phyloP scores from a whole-genome alignment of 2,329 filamentous ascomycete genomes.

The Endothia cerciana region DNA sequence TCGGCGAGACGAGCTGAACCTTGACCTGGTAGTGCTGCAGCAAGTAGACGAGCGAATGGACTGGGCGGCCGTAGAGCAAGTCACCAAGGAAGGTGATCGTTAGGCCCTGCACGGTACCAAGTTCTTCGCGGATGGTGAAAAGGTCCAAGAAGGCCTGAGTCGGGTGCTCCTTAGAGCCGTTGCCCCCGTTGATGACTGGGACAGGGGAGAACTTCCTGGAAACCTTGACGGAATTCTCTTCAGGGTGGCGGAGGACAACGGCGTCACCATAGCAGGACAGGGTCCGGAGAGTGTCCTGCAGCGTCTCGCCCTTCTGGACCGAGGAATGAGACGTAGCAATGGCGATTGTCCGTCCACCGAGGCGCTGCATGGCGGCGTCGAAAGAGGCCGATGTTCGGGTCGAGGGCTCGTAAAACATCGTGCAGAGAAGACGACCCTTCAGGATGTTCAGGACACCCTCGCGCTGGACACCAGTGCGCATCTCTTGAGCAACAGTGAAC shows the following conservation, averaged over 20 bases:
- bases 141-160: slow-evolving; percentile 97
- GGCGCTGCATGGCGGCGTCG: slow-evolving; percentile 96
- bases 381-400: slow-evolving; percentile 95
- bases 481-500: slow-evolving; percentile 96
- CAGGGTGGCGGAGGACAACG: slow-evolving; percentile 92
- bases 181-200: slow-evolving; percentile 95
- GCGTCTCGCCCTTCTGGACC: slow-evolving; percentile 89
- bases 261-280: slow-evolving; percentile 94
- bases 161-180: slow-evolving; percentile 93
- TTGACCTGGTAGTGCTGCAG: slow-evolving; percentile 94
- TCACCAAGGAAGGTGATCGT: slow-evolving; percentile 97
- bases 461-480: slow-evolving; percentile 92
- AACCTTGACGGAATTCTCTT: slow-evolving; percentile 76
- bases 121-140: slow-evolving; percentile 97
- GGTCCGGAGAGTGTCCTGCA: slow-evolving; percentile 92
- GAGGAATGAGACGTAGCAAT: slow-evolving; percentile 85
- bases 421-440: slow-evolving; percentile 83
- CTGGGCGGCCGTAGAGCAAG: slow-evolving; percentile 87
- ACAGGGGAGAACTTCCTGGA: slow-evolving; percentile 88
- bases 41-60: slow-evolving; percentile 93
- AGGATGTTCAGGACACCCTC: slow-evolving; percentile 88
- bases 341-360: slow-evolving; percentile 83
- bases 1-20: slow-evolving; percentile 88
- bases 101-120: slow-evolving; percentile 91
- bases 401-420: slow-evolving; percentile 97